These are phyloP conservation scores for Ustilago vetiveriae DNA, from an alignment of 1,284 basidiomycete genomes.

Conservation along the genomic window DNA sequence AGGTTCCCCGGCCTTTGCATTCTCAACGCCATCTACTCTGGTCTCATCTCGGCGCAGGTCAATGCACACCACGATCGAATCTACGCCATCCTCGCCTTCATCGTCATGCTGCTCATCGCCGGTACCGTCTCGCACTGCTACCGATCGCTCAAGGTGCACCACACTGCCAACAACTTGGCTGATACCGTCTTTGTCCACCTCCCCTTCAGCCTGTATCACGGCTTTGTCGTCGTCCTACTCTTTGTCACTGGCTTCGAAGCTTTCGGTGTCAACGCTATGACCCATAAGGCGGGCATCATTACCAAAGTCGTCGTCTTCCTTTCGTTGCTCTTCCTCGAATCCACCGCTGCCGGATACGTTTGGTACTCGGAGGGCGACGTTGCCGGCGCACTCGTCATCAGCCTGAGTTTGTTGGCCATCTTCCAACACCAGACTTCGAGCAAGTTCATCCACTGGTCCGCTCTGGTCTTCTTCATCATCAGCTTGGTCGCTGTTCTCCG, in stretches of 20 bases:
- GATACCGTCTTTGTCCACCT: conserved; percentile 71
- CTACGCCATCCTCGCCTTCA: conserved; percentile 80
- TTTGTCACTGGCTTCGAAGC: conserved; percentile 88
- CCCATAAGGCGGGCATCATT: conserved; percentile 79
- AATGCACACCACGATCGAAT: conserved; percentile 70
- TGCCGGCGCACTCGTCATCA: conserved; percentile 84
- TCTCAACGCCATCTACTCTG: conserved; percentile 85
- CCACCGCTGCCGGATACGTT: conserved; percentile 85
- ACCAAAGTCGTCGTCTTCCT: conserved; percentile 95
- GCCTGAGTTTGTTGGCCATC: conserved; percentile 75
- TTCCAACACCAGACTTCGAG: conserved; percentile 69
- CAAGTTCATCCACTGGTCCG: conserved; percentile 85
- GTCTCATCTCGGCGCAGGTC: conserved; percentile 69
- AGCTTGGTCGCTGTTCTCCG: conserved; percentile 84
- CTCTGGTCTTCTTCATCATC: conserved; percentile 85
- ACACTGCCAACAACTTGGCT: conserved; percentile 73
- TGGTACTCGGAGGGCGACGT: conserved; percentile 88
- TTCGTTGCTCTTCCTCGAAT: conserved; percentile 90
- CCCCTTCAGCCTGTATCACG: conserved; percentile 76
- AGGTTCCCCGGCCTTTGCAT: conserved; percentile 84
- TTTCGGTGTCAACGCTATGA: conserved; percentile 80
- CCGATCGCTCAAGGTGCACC: conserved; percentile 86
- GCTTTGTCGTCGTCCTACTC: conserved; percentile 91
- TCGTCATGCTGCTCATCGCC: conserved; percentile 84
- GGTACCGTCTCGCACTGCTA: conserved; percentile 88